Conservation (phyloP, 192 early-diverging fungal genomes). For the Paraglomus occultum region DNA sequence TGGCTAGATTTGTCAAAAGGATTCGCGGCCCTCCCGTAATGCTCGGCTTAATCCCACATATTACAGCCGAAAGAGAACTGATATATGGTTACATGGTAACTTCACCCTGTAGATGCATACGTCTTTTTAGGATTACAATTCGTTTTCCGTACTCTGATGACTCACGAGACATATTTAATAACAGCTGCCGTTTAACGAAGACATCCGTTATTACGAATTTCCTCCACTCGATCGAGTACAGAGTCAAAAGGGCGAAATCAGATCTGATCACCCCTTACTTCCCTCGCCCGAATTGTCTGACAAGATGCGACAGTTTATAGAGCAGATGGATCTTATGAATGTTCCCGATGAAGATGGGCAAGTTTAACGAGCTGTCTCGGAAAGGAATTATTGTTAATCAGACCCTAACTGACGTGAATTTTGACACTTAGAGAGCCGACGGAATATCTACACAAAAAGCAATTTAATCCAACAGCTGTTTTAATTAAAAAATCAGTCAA, state of each 20-base stretch:
- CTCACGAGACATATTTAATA: background rate
- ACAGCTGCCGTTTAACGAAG: constrained; percentile 68
- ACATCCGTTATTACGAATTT: constrained; percentile 56
- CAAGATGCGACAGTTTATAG: constrained; percentile 54
- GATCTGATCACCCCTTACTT: constrained; percentile 44
- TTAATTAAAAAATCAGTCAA: constrained; percentile 56
- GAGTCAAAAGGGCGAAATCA: constrained; percentile 39
- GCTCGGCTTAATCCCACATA: constrained; percentile 58
- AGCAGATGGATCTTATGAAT: constrained; percentile 57
- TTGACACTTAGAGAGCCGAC: constrained; percentile 28
- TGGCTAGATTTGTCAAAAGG: constrained; percentile 59
- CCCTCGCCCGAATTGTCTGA: constrained; percentile 52
- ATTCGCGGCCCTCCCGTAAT: constrained; percentile 58
- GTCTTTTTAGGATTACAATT: background rate
- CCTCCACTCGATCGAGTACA: constrained; percentile 45
- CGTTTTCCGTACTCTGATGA: background rate
- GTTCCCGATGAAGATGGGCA: constrained; percentile 51
- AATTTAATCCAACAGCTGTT: constrained; percentile 63
- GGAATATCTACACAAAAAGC: constrained; percentile 52
- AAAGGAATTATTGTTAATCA: too few species aligned
- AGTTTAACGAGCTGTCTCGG: background rate
- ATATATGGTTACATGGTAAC: constrained; percentile 48
- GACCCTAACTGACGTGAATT: background rate
- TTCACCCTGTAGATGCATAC: constrained; percentile 18
- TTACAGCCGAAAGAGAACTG: constrained; percentile 37